A percentile compares a stretch with the other conserved stretches of the same genome.
These are phyloP conservation scores for Pulveroboletus frians DNA, from an alignment of 768 basidiomycete genomes.

Conservation along the genomic window DNA sequence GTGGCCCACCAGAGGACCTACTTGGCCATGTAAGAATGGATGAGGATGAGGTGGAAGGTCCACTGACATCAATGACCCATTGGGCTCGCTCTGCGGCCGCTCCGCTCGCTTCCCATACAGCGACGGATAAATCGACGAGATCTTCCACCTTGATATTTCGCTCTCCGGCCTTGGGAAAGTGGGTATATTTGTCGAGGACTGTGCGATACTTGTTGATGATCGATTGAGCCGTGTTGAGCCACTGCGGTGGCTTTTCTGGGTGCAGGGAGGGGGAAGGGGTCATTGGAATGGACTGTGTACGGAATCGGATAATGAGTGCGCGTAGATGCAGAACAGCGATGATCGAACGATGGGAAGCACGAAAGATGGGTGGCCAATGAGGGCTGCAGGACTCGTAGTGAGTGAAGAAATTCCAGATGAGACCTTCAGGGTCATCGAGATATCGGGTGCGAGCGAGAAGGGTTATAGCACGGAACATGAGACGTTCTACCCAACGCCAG, in stretches of 20 bases:
- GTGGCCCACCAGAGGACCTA: conserved; percentile 94
- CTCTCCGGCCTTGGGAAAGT: conserved; percentile 79
- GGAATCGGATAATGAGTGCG: conserved; percentile 56
- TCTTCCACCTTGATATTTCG: conserved; percentile 75
- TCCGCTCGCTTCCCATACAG: conserved; percentile 75
- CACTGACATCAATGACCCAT: conserved; percentile 80
- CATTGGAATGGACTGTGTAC: conserved; percentile 14
- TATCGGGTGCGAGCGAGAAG: conserved; percentile 48
- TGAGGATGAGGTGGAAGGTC: background rate
- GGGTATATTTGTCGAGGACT: conserved; percentile 61
- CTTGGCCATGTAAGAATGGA: background rate
- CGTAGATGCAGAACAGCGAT: conserved; percentile 69
- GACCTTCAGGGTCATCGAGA: conserved; percentile 33
- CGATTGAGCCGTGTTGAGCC: conserved; percentile 61
- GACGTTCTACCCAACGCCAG: conserved; percentile 79
- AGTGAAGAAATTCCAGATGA: conserved; percentile 59
- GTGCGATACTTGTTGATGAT: conserved; percentile 69
- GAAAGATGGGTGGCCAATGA: conserved; percentile 77
- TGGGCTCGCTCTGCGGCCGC: conserved; percentile 54
- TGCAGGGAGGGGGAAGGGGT: conserved; percentile 17
- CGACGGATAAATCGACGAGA: conserved; percentile 75
- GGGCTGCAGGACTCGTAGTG: conserved; percentile 57
- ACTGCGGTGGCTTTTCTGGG: conserved; percentile 38
- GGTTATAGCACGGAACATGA: conserved; percentile 76
- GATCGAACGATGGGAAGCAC: conserved; percentile 67